A percentile compares a stretch with the other conserved stretches of the same genome.
phyloP scores from a whole-genome alignment of 306 rosid species.

The Fagus crenata region DNA sequence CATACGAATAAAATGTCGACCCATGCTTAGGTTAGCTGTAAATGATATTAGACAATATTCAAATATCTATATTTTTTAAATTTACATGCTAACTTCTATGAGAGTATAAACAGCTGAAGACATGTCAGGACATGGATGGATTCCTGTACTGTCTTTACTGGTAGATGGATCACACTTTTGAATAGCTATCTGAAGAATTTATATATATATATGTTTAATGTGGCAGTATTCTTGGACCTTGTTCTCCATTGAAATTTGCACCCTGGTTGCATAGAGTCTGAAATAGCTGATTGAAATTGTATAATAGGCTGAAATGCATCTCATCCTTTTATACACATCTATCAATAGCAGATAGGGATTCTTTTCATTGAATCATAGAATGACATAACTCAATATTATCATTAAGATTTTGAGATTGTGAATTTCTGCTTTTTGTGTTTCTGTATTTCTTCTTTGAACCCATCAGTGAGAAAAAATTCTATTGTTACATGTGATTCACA shows the following conservation, averaged over 20 bases:
- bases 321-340: no score
- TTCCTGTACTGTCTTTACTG: background rate
- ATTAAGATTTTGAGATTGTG: background rate
- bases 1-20: background rate
- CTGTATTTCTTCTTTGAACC: background rate
- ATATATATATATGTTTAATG: background rate
- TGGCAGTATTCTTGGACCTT: background rate
- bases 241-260: conserved; percentile 1
- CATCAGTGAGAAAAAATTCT: background rate
- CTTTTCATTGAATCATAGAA: background rate
- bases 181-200: background rate
- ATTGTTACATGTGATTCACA: background rate
- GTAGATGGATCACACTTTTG: background rate
- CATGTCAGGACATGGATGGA: background rate
- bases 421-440: conserved; percentile 4
- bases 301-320: no score
- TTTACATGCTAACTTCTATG: background rate
- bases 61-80: background rate
- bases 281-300: background rate
- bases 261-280: background rate
- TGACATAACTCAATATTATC: conserved; percentile 7
- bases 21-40: background rate
- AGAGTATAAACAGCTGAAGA: background rate
- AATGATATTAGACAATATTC: background rate
- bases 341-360: background rate